Evolutionary conservation across 176 grass and related monocot genomes (phyloP), one percentile per base, ranked within the genome.

Genomic region (Lolium perenne): DNA sequence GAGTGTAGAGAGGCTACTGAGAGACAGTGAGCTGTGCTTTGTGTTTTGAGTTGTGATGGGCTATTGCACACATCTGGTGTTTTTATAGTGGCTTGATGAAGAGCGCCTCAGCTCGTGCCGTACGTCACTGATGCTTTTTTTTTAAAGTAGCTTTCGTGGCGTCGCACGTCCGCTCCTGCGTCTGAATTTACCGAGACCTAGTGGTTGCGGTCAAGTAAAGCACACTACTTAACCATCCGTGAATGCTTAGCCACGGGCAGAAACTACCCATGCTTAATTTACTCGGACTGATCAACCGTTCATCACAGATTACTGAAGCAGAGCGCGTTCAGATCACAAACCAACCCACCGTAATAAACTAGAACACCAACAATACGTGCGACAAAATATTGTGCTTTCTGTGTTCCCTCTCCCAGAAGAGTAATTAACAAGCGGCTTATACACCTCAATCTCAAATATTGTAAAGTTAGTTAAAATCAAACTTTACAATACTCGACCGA

Each of bases 111-210:
- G 55, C 55, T 63, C 60, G 60, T 63, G 60, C 26, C 26, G 26
- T 29, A 3, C 22, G 40, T 49, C 41, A 12, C 26, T 72, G 26
- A 40, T 2, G 38, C 6, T 29, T 29, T 29, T 29, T 47, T 38
- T 14, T 55, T 13, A 35, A n/a, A 9, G 25, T 48, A 47, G 26
- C 21, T 87, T 86, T 45, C 78, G 41, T 84, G 75, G 80, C 87
- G 87, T 89, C 50, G 41, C 47, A 57, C 49, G 26, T 35, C 63
- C 47, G 86, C 88, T 81, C 20, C 47, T 10, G 26, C 25, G 18
- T 64, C 35, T 76, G 60, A 80, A 84, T 76, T 86, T 88, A 88
- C 83, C 18, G 14, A 23, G 3, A 29, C 26, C 26, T 29, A 74
- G 29, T 29, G 4, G 0, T 51, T 53, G 63, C 68, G 69, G 74